Conservation (phyloP, 2,329 filamentous ascomycete species). For the Colletotrichum liaoningense region DNA sequence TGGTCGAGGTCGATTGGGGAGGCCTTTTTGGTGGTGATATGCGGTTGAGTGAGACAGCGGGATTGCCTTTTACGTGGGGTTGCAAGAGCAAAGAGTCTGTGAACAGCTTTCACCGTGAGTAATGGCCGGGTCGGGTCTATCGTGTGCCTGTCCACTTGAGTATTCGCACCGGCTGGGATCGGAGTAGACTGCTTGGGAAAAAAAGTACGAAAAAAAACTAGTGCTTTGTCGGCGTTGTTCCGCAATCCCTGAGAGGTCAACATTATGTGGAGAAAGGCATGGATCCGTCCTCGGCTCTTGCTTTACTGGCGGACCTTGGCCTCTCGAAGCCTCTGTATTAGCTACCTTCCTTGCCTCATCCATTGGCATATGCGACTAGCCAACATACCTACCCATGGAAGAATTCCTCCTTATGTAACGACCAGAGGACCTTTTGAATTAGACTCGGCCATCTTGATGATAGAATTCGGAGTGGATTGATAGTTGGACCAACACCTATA, state of each 20-base stretch:
- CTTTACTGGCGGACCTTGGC: neutral
- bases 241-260: slow-evolving; percentile 28
- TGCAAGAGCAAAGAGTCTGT: neutral
- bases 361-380: too few species aligned
- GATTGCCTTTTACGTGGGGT: neutral
- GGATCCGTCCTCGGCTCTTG: slow-evolving; percentile 20
- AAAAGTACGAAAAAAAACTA: slow-evolving; percentile 11
- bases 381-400: too few species aligned
- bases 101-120: neutral
- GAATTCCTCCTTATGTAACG: too few species aligned
- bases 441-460: too few species aligned
- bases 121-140: neutral
- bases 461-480: too few species aligned
- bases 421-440: too few species aligned
- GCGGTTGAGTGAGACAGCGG: slow-evolving; percentile 3
- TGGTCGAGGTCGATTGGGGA: slow-evolving; percentile 1
- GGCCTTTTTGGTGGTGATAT: neutral
- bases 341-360: too few species aligned
- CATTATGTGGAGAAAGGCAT: slow-evolving; percentile 16
- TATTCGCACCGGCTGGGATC: slow-evolving; percentile 2
- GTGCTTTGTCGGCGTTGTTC: slow-evolving; percentile 14
- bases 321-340: neutral
- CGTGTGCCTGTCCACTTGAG: neutral
- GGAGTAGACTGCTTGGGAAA: slow-evolving; percentile 11
- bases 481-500: too few species aligned